Base-by-base conservation (phyloP, 768 basidiomycete species). In the Boletus coccyginus region DNA sequence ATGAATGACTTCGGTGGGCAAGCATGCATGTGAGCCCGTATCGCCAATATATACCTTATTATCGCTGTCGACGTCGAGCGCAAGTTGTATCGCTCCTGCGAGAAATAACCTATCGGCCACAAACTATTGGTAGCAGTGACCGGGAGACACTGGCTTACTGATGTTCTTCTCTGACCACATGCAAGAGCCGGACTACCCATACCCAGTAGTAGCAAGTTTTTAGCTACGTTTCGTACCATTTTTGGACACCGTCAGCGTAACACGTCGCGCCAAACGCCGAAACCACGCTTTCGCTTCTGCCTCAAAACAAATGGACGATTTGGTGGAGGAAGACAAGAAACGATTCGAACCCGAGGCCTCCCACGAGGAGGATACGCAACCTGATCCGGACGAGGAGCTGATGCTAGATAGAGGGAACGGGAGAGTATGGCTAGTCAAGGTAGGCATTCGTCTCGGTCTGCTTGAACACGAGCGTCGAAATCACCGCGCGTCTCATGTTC, bases 371-470 rank as follows among this genome's bases (percentile, higher is more conserved):
- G 87, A 86, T 45, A 60, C 75, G 2, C 85, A 83, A 66, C 90
- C 87, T 0, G 90, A 92, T 63, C 90, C 90, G 1, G 89, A 94
- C 58, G 90, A 92, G 69, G 80, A 84, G 46, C 77, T 94, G n/a
- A 87, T 90, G 81, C 74, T 91, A 36, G 83, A 88, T 68, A 80
- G 85, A 58, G 86, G 86, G 19, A 82, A 84, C 47, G 87, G 90
- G 45, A 75, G 84, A 59, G 87, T 92, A 17, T 94, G 91, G 92
- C 77, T 92, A 42, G 90, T 92, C 66, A 92, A 92, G 82, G 91
- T 90, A 62, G 62, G 78, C 70, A 21, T 21, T 2, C 21, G 21
- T 21, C 21, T 21, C 21, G 21, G 21, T 21, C 21, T 21, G 21
- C 21, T 21, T 21, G 21, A 21, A 21, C 21, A 21, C 21, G 21